Conservation (phyloP, 2,329 filamentous ascomycete species). For the Albifimbria verrucaria region DNA sequence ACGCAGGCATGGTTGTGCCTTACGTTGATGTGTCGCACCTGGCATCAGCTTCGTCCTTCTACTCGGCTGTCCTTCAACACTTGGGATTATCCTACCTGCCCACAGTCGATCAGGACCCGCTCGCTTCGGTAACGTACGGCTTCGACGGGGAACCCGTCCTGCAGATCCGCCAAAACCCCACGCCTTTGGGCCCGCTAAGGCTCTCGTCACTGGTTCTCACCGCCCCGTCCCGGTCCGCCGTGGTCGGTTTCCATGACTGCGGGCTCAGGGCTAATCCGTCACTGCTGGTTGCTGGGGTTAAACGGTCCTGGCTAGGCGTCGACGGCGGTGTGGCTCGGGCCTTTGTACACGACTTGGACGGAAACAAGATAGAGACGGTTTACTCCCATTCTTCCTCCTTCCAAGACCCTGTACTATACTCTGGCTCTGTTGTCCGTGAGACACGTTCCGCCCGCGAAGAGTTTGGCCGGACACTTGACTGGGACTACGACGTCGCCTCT, state of each 20-base stretch:
- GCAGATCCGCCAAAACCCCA: constrained; percentile 40
- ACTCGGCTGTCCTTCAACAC: constrained; percentile 73
- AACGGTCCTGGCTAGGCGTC: constrained; percentile 29
- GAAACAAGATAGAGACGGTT: constrained; percentile 79
- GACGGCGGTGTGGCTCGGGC: constrained; percentile 32
- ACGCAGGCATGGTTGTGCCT: constrained; percentile 39
- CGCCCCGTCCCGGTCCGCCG: constrained; percentile 61
- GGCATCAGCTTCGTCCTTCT: constrained; percentile 78
- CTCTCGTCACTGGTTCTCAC: constrained; percentile 60
- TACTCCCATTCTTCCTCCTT: constrained; percentile 36
- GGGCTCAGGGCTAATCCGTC: constrained; percentile 59
- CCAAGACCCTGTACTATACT: constrained; percentile 29
- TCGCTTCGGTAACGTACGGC: constrained; percentile 42
- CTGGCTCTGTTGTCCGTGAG: constrained; percentile 28
- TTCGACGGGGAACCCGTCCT: constrained; percentile 32
- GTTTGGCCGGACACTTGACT: constrained; percentile 43
- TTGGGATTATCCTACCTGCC: constrained; percentile 65
- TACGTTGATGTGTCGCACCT: constrained; percentile 70
- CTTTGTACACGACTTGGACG: constrained; percentile 74
- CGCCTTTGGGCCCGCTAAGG: constrained; percentile 35
- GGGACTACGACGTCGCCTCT: constrained; percentile 43
- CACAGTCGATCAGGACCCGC: constrained; percentile 14
- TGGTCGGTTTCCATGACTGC: constrained; percentile 68
- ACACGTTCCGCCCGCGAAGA: constrained; percentile 36
- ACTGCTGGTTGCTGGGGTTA: constrained; percentile 36